Evolutionary conservation across 2,329 filamentous ascomycete species (phyloP), one percentile per base, ranked within the genome.

Genomic region (Hypoxylon sp.): DNA sequence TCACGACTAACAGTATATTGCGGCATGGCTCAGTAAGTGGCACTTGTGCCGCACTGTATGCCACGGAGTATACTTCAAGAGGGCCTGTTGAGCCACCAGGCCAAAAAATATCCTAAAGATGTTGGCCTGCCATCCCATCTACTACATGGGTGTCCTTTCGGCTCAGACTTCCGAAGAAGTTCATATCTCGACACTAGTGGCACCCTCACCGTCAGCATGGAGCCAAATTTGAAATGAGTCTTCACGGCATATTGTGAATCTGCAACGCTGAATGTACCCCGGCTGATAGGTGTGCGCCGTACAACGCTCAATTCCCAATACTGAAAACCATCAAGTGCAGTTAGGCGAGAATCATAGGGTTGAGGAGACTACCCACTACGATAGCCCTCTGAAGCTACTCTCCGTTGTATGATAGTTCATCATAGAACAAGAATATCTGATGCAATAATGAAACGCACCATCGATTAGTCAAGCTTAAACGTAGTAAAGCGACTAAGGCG

Each of bases 1-100:
- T 75, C 89, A 91, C 69, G 88, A 91, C 73, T 87, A 25, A 69
- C 44, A 33, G n/a, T 6, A 27, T 44, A 31, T 25, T 2, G 5
- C 40, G 30, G 20, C 22, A n/a, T 42, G 6, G 4, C 10, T 14
- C 22, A 5, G n/a, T 54, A 46, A 7, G 20, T 33, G 7, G 11
- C 31, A 2, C n/a, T n/a, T n/a, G 11, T 44, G 17, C 40, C 10
- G 40, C 8, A 44, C 8, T 7, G n/a, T 20, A 20, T 20, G 7
- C 8, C 14, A 44, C 20, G n/a, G 2, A 20, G 40, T 3, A 44
- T 44, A 44, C 8, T 42, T 3, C 37, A 42, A 42, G 2, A 20
- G 7, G 20, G n/a, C n/a, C 6, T 17, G 10, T 10, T 20, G 14
- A 37, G 35, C n/a, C 35, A 14, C 13, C 14, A 37, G 35, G 5